Conservation (phyloP, 768 basidiomycete species). For the Hortiboletus flavorubellus region DNA sequence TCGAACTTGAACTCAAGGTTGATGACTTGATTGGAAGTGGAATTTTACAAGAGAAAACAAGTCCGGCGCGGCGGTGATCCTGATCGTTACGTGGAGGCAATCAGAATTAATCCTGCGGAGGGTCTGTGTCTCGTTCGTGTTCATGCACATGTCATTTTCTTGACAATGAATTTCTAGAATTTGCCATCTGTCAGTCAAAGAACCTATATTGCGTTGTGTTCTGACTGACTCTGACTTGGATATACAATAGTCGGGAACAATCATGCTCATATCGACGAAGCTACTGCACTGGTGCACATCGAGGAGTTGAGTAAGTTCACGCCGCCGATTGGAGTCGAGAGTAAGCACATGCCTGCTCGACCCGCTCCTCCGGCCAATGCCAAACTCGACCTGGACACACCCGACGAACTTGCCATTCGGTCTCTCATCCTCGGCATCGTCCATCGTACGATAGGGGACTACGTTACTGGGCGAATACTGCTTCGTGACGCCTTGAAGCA, state of each 20-base stretch:
- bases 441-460: slow-evolving; percentile 55
- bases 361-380: background rate
- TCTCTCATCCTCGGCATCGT: slow-evolving; percentile 65
- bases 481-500: slow-evolving; percentile 49
- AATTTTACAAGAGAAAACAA: slow-evolving; percentile 73
- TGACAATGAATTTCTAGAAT: slow-evolving; percentile 41
- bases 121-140: slow-evolving; percentile 38
- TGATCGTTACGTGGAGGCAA: slow-evolving; percentile 46
- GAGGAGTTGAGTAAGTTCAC: slow-evolving; percentile 47
- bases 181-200: slow-evolving; percentile 60
- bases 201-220: background rate
- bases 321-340: slow-evolving; percentile 39
- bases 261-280: slow-evolving; percentile 54
- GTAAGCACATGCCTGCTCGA: slow-evolving; percentile 22
- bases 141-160: background rate
- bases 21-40: slow-evolving; percentile 42
- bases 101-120: slow-evolving; percentile 69
- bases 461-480: slow-evolving; percentile 42
- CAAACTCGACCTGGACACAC: slow-evolving; percentile 52
- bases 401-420: slow-evolving; percentile 69
- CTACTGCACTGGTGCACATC: slow-evolving; percentile 58
- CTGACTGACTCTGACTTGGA: slow-evolving; percentile 11
- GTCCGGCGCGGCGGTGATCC: slow-evolving; percentile 50
- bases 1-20: background rate
- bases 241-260: slow-evolving; percentile 68